A percentile compares a stretch with the other conserved stretches of the same genome.
phyloP scores from a whole-genome alignment of 2,329 filamentous ascomycete genomes.

The Pseudopyrenochaeta lycopersici region DNA sequence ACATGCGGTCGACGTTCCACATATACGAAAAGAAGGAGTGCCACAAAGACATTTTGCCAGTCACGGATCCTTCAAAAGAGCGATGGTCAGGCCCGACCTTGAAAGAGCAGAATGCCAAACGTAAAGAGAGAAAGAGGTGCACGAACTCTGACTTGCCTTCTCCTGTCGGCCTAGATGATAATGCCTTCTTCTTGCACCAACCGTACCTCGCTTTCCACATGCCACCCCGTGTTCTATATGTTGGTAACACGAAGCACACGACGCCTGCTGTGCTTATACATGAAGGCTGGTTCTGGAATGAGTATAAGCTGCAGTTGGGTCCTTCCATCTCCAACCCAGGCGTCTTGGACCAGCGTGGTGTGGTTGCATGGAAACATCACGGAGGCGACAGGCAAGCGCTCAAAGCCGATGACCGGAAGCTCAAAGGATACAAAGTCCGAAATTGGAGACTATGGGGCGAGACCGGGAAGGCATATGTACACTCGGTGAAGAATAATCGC shows the following conservation, averaged over 20 bases:
- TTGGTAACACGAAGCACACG: slow-evolving; percentile 19
- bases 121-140: slow-evolving; percentile 13
- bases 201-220: slow-evolving; percentile 41
- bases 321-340: slow-evolving; percentile 20
- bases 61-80: slow-evolving; percentile 26
- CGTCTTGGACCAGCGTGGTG: slow-evolving; percentile 41
- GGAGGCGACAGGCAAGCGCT: slow-evolving; percentile 17
- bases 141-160: slow-evolving; percentile 9
- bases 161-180: slow-evolving; percentile 5
- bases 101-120: slow-evolving; percentile 19
- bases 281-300: slow-evolving; percentile 34
- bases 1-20: slow-evolving; percentile 27
- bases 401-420: slow-evolving; percentile 12
- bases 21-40: slow-evolving; percentile 28
- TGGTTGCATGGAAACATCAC: slow-evolving; percentile 34
- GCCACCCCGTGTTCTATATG: slow-evolving; percentile 40
- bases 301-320: slow-evolving; percentile 43
- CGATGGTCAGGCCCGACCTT: slow-evolving; percentile 19
- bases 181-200: slow-evolving; percentile 39
- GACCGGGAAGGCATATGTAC: slow-evolving; percentile 39
- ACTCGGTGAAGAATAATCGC: slow-evolving; percentile 23
- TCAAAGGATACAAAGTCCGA: slow-evolving; percentile 43
- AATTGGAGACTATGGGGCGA: slow-evolving; percentile 45
- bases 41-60: slow-evolving; percentile 23
- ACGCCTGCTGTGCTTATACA: slow-evolving; percentile 36